These are phyloP conservation scores for Syzygium malaccense DNA, from an alignment of 441 rosid species.

Conservation along the genomic window DNA sequence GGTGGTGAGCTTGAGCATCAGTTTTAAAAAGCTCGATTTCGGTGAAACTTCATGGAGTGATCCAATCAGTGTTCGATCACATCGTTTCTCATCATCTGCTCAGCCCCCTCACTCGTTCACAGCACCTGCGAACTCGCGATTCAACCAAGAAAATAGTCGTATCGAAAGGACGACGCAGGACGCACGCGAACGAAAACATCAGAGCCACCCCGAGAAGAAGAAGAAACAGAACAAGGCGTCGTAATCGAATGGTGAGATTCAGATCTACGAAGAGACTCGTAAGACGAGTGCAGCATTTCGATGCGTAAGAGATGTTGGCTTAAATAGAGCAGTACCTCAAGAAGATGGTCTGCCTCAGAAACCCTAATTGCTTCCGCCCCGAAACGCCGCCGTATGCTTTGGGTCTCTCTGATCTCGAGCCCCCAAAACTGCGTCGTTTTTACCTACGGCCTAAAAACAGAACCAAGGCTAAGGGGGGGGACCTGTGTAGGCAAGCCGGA, in stretches of 20 bases:
- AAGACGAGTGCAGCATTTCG: neutral
- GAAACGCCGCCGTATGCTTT: neutral
- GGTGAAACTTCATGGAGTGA: slow-evolving; percentile 32
- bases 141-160: neutral
- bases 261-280: neutral
- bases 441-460: accelerated
- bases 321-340: neutral
- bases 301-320: neutral
- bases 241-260: accelerated
- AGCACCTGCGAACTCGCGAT: neutral
- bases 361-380: neutral
- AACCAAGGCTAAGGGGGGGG: neutral
- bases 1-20: slow-evolving; percentile 33
- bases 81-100: slow-evolving; percentile 46
- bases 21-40: slow-evolving; percentile 83
- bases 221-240: neutral
- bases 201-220: neutral
- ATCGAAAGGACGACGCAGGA: neutral
- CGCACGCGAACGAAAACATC: neutral
- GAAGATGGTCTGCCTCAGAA: neutral
- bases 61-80: slow-evolving; percentile 16
- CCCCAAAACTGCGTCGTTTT: neutral
- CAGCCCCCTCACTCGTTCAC: neutral
- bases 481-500: neutral
- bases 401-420: accelerated